These are phyloP conservation scores for Lycium ferocissimum DNA, from an alignment of 257 asterid species.

Conservation along the genomic window DNA sequence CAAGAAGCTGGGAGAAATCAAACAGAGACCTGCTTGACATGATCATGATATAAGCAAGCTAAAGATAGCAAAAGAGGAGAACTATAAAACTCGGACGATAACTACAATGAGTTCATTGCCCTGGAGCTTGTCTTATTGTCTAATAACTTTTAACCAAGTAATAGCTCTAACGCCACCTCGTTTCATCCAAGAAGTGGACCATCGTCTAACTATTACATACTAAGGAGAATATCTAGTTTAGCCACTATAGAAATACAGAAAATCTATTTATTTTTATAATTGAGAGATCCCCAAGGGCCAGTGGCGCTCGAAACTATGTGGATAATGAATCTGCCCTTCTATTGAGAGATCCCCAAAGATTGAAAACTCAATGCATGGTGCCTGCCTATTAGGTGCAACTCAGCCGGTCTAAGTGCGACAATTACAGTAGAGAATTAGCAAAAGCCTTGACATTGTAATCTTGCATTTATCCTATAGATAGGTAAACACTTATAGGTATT, in stretches of 20 bases:
- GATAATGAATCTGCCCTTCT: neutral
- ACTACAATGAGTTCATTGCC: neutral
- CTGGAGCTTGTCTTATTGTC: neutral
- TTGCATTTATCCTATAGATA: neutral
- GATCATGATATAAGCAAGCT: slow-evolving; percentile 9
- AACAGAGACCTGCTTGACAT: neutral
- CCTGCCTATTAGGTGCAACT: neutral
- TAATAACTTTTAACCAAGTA: neutral
- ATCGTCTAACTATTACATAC: neutral
- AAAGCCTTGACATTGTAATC: neutral
- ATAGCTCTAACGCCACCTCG: neutral
- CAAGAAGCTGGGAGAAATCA: slow-evolving; percentile 3
- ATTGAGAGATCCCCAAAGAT: too few relatives aligned
- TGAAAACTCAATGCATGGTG: neutral
- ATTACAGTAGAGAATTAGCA: neutral
- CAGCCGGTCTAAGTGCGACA: neutral
- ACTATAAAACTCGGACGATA: neutral
- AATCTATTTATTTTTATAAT: neutral
- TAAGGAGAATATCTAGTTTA: neutral
- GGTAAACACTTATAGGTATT: neutral
- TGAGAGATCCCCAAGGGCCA: neutral
- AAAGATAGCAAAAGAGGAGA: neutral
- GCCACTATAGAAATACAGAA: neutral
- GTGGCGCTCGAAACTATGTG: neutral
- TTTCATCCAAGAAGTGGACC: slow-evolving; percentile 3